These are phyloP conservation scores for Bombardia bombarda DNA, from an alignment of 495 filamentous ascomycete genomes.

Conservation along the genomic window DNA sequence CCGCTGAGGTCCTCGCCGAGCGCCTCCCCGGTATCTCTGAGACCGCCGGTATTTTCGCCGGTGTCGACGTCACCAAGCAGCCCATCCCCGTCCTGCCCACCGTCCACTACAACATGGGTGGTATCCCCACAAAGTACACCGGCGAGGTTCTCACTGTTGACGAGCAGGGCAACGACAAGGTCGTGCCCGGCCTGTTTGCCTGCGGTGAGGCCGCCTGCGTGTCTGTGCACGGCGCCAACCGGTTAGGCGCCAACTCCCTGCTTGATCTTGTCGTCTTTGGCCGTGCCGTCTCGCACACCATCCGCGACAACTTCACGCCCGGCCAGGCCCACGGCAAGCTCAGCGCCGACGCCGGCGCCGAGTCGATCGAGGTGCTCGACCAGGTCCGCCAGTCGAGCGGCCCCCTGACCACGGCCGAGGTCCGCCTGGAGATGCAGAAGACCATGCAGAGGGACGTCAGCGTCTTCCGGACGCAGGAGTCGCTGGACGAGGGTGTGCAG, in stretches of 20 bases:
- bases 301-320: conserved; percentile 81
- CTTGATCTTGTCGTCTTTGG: conserved; percentile 96
- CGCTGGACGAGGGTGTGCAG: conserved; percentile 72
- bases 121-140: conserved; percentile 94
- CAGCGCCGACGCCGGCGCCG: conserved; percentile 72
- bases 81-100: conserved; percentile 95
- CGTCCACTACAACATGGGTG: conserved; percentile 99
- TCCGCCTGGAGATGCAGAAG: conserved; percentile 93
- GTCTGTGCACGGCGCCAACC: conserved; percentile 95
- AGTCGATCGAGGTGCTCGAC: conserved; percentile 81
- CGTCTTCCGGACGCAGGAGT: conserved; percentile 94
- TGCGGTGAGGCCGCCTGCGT: conserved; percentile 97
- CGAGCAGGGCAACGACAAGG: conserved; percentile 77
- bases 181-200: conserved; percentile 91
- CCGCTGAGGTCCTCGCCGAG: conserved; percentile 83
- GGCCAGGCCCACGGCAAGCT: conserved; percentile 68
- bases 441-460: conserved; percentile 94
- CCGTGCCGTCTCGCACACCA: conserved; percentile 90
- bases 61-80: conserved; percentile 93
- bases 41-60: conserved; percentile 92
- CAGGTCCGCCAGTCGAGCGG: conserved; percentile 73
- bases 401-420: conserved; percentile 75
- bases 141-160: conserved; percentile 89
- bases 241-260: conserved; percentile 94
- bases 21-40: conserved; percentile 97